Conservation (phyloP, 1,284 basidiomycete genomes). For the Microbotryum violaceum region DNA sequence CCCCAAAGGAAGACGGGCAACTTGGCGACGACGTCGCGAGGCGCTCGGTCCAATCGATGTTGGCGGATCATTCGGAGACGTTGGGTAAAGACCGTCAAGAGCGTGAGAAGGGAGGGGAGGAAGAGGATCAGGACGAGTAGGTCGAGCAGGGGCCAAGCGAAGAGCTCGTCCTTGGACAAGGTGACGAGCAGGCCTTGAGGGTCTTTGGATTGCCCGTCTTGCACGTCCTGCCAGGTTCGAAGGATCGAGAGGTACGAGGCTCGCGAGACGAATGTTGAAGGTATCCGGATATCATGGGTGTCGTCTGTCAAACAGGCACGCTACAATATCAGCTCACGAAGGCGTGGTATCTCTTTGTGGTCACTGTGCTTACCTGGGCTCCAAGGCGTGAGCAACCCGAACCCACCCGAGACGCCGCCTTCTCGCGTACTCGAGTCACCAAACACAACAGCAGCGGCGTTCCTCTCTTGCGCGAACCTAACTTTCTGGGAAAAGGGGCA, state of each 20-base stretch:
- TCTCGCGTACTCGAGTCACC: constrained; percentile 51
- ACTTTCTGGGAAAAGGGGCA: constrained; percentile 85
- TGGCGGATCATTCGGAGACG: constrained; percentile 66
- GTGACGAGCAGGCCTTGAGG: constrained; percentile 2
- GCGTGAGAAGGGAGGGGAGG: constrained; percentile 69
- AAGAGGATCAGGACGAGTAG: constrained; percentile 65
- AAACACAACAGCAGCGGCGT: constrained; percentile 80
- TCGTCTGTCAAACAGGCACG: constrained; percentile 37
- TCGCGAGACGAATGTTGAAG: constrained; percentile 45
- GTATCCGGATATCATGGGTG: constrained; percentile 44
- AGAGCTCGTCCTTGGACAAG: constrained; percentile 14
- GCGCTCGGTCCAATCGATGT: constrained; percentile 68
- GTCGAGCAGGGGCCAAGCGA: constrained; percentile 31
- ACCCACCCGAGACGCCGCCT: constrained; percentile 46
- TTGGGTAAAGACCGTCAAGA: constrained; percentile 69
- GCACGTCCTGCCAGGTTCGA: constrained; percentile 25
- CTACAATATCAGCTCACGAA: background rate
- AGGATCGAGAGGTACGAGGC: constrained; percentile 43
- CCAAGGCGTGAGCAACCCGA: constrained; percentile 32
- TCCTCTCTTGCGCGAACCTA: constrained; percentile 67
- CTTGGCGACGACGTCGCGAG: constrained; percentile 62
- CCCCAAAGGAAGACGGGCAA: constrained; percentile 75
- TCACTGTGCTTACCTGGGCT: constrained; percentile 14
- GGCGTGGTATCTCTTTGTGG: background rate
- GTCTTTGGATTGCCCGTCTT: background rate